Percentiles rank a stretch among this genome's conserved stretches.
Evolutionary conservation across 2,329 filamentous ascomycete species (phyloP).

Genomic region (Aspergillus melleus): DNA sequence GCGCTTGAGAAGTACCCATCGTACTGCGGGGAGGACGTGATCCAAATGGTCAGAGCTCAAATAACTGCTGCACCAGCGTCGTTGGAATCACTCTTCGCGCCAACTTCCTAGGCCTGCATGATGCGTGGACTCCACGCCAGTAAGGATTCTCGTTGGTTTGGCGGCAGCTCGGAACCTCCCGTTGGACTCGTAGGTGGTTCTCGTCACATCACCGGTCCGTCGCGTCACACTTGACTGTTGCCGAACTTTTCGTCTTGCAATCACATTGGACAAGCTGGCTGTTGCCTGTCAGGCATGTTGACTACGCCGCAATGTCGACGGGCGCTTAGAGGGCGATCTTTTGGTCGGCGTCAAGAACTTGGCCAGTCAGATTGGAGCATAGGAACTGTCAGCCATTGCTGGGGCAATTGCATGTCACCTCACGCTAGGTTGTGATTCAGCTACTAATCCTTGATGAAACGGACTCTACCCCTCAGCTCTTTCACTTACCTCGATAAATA

Average conservation of each 20-base stretch:
- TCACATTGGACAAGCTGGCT: slow-evolving; percentile 3
- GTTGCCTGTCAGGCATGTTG: background rate
- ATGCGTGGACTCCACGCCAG: slow-evolving; percentile 15
- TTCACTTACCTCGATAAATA: background rate
- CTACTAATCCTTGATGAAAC: background rate
- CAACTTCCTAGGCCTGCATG: slow-evolving; percentile 13
- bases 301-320: slow-evolving; percentile 9
- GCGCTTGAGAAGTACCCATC: background rate
- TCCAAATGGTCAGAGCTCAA: slow-evolving; percentile 13
- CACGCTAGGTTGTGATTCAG: background rate
- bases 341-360: background rate
- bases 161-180: slow-evolving; percentile 15
- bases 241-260: slow-evolving; percentile 6
- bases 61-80: background rate
- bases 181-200: slow-evolving; percentile 14
- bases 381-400: background rate
- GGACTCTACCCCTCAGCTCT: background rate
- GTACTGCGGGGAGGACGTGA: slow-evolving; percentile 12
- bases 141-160: slow-evolving; percentile 15
- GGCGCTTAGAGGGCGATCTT: background rate
- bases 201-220: slow-evolving; percentile 22
- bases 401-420: background rate
- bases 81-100: slow-evolving; percentile 8
- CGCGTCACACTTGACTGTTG: slow-evolving; percentile 17
- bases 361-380: background rate